These are phyloP conservation scores for Erodium texanum DNA, from an alignment of 441 rosid species.

Conservation along the genomic window DNA sequence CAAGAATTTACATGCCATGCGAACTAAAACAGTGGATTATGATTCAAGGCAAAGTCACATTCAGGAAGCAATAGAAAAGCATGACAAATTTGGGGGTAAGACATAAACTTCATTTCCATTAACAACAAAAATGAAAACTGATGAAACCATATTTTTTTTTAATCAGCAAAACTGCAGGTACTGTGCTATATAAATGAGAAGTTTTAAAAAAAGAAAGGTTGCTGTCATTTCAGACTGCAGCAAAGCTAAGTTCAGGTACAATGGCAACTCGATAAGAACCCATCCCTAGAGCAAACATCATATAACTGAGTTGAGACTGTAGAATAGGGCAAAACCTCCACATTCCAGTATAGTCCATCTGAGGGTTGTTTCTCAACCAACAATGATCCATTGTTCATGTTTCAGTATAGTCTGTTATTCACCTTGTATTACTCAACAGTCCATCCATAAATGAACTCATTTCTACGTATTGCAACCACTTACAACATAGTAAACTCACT, in stretches of 20 bases:
- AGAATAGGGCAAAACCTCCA: no score
- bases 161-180: neutral
- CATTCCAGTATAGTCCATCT: no score
- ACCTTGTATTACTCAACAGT: neutral
- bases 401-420: no score
- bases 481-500: slow-evolving; percentile 1
- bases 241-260: no score
- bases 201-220: neutral
- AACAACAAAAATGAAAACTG: neutral
- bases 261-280: no score
- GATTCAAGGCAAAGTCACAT: neutral
- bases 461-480: neutral
- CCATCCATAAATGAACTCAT: slow-evolving; percentile 6
- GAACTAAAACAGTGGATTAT: neutral
- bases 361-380: no score
- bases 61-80: neutral
- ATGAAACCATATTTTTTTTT: no score
- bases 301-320: no score
- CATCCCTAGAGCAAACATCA: no score
- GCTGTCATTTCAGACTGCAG: neutral
- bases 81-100: neutral
- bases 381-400: no score
- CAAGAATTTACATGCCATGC: neutral
- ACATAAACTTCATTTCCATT: neutral
- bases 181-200: neutral